phyloP scores from a whole-genome alignment of 208 protist species.

The Vickermania ingenoplastis region DNA sequence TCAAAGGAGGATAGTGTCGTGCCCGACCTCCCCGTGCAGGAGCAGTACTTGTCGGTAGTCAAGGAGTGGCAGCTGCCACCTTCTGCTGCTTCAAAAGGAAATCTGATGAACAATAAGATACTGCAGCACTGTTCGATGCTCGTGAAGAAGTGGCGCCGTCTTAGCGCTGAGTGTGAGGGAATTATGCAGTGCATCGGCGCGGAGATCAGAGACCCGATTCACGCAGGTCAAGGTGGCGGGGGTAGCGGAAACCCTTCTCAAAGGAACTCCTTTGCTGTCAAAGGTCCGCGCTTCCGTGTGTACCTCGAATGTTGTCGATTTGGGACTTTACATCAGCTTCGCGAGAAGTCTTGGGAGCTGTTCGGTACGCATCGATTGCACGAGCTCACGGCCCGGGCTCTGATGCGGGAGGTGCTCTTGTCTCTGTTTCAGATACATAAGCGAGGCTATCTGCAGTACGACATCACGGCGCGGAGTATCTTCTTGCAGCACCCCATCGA shows the following conservation, averaged over 20 bases:
- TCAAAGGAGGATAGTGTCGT: neutral
- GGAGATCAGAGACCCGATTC: neutral
- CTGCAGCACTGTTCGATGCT: neutral
- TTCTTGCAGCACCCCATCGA: slow-evolving; percentile 37
- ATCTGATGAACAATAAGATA: neutral
- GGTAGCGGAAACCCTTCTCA: neutral
- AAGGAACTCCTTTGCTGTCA: neutral
- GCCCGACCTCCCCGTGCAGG: neutral
- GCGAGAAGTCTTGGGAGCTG: slow-evolving; percentile 32
- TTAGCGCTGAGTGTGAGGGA: neutral
- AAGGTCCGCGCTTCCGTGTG: slow-evolving; percentile 22
- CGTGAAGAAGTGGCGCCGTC: neutral
- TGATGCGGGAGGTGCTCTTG: slow-evolving; percentile 72
- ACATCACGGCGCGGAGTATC: slow-evolving; percentile 59
- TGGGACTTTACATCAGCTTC: slow-evolving; percentile 40
- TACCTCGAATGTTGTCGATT: slow-evolving; percentile 63
- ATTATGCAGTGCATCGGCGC: neutral
- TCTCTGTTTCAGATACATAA: slow-evolving; percentile 73
- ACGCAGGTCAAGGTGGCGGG: neutral
- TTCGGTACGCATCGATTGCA: slow-evolving; percentile 50
- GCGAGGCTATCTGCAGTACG: slow-evolving; percentile 50
- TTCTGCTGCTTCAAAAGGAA: neutral
- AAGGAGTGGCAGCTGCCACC: neutral
- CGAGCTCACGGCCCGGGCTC: slow-evolving; percentile 60
- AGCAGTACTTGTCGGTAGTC: neutral